Evolutionary conservation across 1,284 basidiomycete genomes (phyloP).

Genomic region (Anthracocystis setariae): DNA sequence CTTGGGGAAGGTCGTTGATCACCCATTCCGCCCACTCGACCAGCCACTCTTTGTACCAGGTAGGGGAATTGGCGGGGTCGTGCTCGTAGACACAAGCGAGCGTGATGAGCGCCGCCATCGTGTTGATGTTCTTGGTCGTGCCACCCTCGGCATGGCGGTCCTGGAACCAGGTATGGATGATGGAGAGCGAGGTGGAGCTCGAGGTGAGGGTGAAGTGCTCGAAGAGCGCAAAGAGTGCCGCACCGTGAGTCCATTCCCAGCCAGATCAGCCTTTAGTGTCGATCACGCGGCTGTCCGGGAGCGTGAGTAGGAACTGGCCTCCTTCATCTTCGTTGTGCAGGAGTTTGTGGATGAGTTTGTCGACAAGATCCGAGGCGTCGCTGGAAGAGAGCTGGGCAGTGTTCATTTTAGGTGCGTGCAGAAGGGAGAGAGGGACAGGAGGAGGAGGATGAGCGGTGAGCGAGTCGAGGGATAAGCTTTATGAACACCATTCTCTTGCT

Average conservation of each 20-base stretch:
- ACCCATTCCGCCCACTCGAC: constrained; percentile 77
- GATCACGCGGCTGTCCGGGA: constrained; percentile 74
- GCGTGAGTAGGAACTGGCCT: constrained; percentile 73
- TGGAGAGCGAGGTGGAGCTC: constrained; percentile 70
- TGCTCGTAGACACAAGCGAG: constrained; percentile 73
- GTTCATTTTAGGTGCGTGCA: no score
- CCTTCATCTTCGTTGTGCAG: constrained; percentile 74
- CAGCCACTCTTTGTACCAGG: constrained; percentile 70
- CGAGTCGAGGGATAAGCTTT: no score
- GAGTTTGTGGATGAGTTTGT: constrained; percentile 44
- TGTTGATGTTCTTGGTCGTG: constrained; percentile 77
- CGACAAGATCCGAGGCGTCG: constrained; percentile 18
- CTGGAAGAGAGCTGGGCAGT: constrained; percentile 8
- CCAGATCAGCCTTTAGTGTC: constrained; percentile 77
- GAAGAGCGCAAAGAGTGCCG: constrained; percentile 54
- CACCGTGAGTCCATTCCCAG: constrained; percentile 78
- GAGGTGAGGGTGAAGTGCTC: constrained; percentile 71
- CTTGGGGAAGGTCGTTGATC: constrained; percentile 73
- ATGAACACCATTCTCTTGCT: no score
- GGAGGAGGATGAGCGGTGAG: no score
- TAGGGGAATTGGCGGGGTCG: constrained; percentile 55
- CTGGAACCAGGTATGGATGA: constrained; percentile 73
- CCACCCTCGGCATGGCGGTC: constrained; percentile 72
- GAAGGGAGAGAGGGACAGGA: no score
- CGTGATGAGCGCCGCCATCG: constrained; percentile 75